These are phyloP conservation scores for Claviceps sp. DNA, from an alignment of 2,329 filamentous ascomycete species.

Conservation along the genomic window DNA sequence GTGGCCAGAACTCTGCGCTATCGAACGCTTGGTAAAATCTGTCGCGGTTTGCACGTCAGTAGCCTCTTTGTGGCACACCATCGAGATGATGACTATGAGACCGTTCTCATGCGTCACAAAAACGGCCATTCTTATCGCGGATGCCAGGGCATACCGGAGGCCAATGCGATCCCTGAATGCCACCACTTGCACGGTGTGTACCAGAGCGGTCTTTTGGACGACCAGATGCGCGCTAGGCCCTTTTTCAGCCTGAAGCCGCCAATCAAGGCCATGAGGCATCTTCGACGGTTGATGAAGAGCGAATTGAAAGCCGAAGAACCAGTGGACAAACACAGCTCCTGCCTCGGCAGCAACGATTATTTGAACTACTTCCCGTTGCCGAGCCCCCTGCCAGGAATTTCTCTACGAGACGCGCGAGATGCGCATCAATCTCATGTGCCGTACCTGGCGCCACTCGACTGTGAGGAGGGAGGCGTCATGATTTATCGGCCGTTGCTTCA, in stretches of 20 bases:
- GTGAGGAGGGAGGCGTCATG: constrained; percentile 53
- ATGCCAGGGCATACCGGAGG: constrained; percentile 52
- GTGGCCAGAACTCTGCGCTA: constrained; percentile 64
- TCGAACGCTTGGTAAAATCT: constrained; percentile 50
- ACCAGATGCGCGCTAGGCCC: constrained; percentile 24
- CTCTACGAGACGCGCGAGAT: constrained; percentile 3
- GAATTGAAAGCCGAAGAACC: constrained; percentile 13
- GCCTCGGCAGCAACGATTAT: constrained; percentile 11
- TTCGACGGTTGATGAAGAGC: constrained; percentile 18
- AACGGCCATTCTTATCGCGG: constrained; percentile 56
- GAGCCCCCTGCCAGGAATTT: constrained; percentile 9
- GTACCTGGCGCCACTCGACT: constrained; percentile 21
- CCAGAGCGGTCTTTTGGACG: constrained; percentile 45
- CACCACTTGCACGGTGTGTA: constrained; percentile 59
- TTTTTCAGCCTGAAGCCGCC: constrained; percentile 25
- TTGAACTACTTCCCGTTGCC: constrained; percentile 13
- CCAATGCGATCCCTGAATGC: constrained; percentile 70
- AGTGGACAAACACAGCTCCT: constrained; percentile 7
- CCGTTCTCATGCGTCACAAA: constrained; percentile 65
- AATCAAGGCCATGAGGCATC: constrained; percentile 15
- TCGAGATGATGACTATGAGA: constrained; percentile 82
- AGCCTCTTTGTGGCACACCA: constrained; percentile 76
- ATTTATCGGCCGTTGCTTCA: constrained; percentile 56
- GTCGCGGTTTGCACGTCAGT: constrained; percentile 34
- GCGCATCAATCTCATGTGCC: constrained; percentile 12